Evolutionary conservation across 1,284 basidiomycete species (phyloP).

Genomic region (Athelia sp.): DNA sequence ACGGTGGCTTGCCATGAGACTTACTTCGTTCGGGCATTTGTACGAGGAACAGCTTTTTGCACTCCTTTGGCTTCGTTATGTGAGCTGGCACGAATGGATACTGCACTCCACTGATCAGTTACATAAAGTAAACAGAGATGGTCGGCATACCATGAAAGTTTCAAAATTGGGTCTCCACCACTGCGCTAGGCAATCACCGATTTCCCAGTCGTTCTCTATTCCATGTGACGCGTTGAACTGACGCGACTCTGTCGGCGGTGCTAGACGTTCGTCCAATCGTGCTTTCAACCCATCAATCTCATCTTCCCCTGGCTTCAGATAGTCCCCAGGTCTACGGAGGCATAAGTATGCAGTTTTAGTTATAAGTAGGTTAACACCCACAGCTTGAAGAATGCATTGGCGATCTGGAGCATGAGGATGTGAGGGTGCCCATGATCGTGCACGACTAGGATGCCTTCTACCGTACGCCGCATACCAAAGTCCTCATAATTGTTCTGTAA

Average conservation of each 20-base stretch:
- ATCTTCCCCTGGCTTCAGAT: constrained; percentile 93
- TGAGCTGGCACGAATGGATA: constrained; percentile 97
- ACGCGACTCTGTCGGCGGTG: constrained; percentile 59
- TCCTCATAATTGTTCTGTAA: constrained; percentile 96
- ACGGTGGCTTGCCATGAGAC: constrained; percentile 34
- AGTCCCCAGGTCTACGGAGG: constrained; percentile 86
- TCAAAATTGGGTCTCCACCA: constrained; percentile 99
- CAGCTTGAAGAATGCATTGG: constrained; percentile 99
- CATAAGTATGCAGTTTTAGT: not conserved
- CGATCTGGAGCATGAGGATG: constrained; percentile 96
- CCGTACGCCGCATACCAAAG: constrained; percentile 90
- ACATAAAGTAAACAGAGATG: no score
- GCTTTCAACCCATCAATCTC: constrained; percentile 87
- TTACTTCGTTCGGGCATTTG: constrained; percentile 91
- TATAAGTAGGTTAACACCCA: no score
- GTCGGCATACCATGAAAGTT: constrained; percentile 87
- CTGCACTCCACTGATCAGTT: no score
- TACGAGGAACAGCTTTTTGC: constrained; percentile 94
- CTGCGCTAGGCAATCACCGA: constrained; percentile 89
- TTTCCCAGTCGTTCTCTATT: constrained; percentile 88
- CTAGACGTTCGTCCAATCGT: constrained; percentile 84
- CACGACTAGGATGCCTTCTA: constrained; percentile 95
- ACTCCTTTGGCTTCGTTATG: constrained; percentile 96
- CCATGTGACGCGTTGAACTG: constrained; percentile 72
- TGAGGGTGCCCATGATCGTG: constrained; percentile 94